A percentile compares a stretch with the other conserved stretches of the same genome.
phyloP scores from a whole-genome alignment of 148 eudicot genomes.

The Drosera capensis region DNA sequence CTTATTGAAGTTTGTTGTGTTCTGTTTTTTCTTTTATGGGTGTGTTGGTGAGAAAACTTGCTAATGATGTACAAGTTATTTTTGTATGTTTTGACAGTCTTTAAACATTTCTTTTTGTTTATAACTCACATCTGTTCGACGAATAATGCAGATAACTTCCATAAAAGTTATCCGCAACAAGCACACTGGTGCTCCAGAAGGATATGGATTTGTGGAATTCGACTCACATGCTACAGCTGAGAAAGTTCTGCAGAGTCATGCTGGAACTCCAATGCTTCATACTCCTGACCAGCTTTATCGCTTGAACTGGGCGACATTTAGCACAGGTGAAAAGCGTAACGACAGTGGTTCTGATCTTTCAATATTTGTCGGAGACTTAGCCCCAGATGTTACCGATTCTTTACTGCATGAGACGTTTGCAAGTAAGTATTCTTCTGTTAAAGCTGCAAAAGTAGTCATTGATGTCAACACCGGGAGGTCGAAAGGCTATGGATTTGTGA shows the following conservation, averaged over 20 bases:
- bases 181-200: slow-evolving; percentile 73
- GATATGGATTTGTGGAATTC: slow-evolving; percentile 93
- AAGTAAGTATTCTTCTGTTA: slow-evolving; percentile 71
- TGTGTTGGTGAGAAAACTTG: too few relatives aligned
- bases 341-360: slow-evolving; percentile 84
- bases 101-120: background rate
- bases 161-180: slow-evolving; percentile 90
- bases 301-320: slow-evolving; percentile 91
- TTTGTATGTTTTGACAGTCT: too few relatives aligned
- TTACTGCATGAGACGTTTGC: slow-evolving; percentile 71
- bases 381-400: slow-evolving; percentile 84
- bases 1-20: too few relatives aligned
- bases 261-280: slow-evolving; percentile 56
- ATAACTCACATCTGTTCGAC: slow-evolving; percentile 5
- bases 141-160: slow-evolving; percentile 35
- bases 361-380: slow-evolving; percentile 97
- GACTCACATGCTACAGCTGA: slow-evolving; percentile 60
- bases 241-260: slow-evolving; percentile 50
- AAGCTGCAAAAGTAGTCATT: slow-evolving; percentile 93
- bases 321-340: slow-evolving; percentile 82
- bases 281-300: slow-evolving; percentile 79
- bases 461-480: slow-evolving; percentile 89
- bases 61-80: too few relatives aligned
- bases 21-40: too few relatives aligned
- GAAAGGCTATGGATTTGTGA: slow-evolving; percentile 93